Evolutionary conservation across 2,329 filamentous ascomycete species (phyloP).

Genomic region (Chrysosporium keratinophilum): DNA sequence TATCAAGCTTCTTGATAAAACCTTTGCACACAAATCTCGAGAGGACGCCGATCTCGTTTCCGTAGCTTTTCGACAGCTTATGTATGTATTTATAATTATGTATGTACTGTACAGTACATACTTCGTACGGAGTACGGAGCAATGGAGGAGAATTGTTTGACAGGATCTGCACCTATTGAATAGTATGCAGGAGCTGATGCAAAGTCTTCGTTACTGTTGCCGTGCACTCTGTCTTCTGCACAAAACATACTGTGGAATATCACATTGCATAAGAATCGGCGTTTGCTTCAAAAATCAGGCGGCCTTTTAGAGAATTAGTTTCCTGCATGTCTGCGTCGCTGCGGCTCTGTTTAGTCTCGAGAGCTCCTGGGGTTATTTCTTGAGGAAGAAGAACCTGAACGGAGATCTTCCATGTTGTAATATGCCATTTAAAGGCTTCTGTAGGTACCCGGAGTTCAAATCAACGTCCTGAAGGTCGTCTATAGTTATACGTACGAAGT

Average conservation of each 20-base stretch:
- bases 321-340: neutral
- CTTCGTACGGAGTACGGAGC: no score
- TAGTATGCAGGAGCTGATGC: slow-evolving; percentile 7
- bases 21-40: neutral
- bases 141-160: neutral
- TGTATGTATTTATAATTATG: neutral
- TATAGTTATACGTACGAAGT: no score
- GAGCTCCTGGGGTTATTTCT: neutral
- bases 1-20: neutral
- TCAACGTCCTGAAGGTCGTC: neutral
- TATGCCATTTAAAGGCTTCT: neutral
- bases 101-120: neutral
- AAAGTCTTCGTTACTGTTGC: neutral
- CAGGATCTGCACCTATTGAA: slow-evolving; percentile 10
- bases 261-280: neutral
- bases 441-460: slow-evolving; percentile 8
- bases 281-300: neutral
- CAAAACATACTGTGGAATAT: neutral
- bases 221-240: neutral
- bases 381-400: no score
- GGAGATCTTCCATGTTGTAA: no score
- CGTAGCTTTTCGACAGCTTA: neutral
- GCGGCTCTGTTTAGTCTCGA: no score
- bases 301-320: neutral
- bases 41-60: neutral